Evolutionary conservation across 768 basidiomycete species (phyloP).

Genomic region (Clitopilus hobsonii): DNA sequence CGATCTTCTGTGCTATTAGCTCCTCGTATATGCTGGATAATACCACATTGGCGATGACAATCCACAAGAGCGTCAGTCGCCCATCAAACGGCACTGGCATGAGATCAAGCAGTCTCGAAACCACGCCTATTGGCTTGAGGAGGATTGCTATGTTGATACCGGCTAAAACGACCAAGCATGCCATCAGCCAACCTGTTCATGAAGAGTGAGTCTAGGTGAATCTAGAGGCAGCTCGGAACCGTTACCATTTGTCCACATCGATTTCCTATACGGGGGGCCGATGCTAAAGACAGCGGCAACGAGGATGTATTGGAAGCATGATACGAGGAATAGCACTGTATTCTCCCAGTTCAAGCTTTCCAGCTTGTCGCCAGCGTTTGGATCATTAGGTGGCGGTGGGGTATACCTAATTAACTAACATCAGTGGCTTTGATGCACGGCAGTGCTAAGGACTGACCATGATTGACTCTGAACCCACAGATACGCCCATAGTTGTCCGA

Average conservation of each 20-base stretch:
- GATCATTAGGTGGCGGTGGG: slow-evolving; percentile 49
- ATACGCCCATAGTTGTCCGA: slow-evolving; percentile 82
- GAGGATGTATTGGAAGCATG: slow-evolving; percentile 98
- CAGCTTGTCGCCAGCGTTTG: slow-evolving; percentile 63
- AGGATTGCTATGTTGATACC: slow-evolving; percentile 75
- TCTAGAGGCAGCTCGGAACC: slow-evolving; percentile 15
- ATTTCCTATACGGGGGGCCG: slow-evolving; percentile 92
- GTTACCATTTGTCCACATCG: slow-evolving; percentile 92
- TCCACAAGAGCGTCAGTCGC: slow-evolving; percentile 62
- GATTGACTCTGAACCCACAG: slow-evolving; percentile 81
- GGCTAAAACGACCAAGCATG: slow-evolving; percentile 63
- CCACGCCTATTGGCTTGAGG: slow-evolving; percentile 57
- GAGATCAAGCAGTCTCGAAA: slow-evolving; percentile 67
- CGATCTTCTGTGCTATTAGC: slow-evolving; percentile 60
- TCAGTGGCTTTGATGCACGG: background rate
- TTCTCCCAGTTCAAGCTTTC: slow-evolving; percentile 90
- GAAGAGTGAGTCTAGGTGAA: background rate
- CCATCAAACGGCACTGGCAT: slow-evolving; percentile 69
- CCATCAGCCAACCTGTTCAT: slow-evolving; percentile 71
- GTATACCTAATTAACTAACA: slow-evolving; percentile 57
- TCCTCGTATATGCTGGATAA: slow-evolving; percentile 74
- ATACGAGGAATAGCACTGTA: slow-evolving; percentile 85
- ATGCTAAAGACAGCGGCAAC: slow-evolving; percentile 98
- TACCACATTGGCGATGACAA: slow-evolving; percentile 65
- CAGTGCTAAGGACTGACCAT: slow-evolving; percentile 52